These are phyloP conservation scores for Candida adriatica DNA, from an alignment of 805 yeast species.

Conservation along the genomic window DNA sequence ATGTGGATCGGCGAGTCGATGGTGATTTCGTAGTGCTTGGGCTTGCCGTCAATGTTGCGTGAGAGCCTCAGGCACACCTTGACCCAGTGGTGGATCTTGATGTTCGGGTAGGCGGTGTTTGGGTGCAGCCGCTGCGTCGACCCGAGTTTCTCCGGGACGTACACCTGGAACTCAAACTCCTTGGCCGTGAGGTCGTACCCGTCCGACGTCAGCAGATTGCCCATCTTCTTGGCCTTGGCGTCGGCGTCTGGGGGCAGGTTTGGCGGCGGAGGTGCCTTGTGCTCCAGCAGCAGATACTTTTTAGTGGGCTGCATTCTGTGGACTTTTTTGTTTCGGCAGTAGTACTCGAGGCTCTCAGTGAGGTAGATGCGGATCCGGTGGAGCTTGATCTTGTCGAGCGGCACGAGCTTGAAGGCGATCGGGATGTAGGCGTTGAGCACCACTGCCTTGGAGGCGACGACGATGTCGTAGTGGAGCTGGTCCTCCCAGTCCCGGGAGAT, in stretches of 20 bases:
- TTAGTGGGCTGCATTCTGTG: conserved; percentile 89
- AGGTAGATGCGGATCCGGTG: conserved; percentile 82
- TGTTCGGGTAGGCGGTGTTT: conserved; percentile 71
- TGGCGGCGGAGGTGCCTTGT: conserved; percentile 48
- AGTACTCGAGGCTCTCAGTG: conserved; percentile 89
- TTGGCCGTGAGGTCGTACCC: conserved; percentile 57
- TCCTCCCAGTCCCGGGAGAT: conserved; percentile 93
- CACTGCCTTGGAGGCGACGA: conserved; percentile 83
- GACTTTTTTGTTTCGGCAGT: conserved; percentile 75
- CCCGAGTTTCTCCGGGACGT: conserved; percentile 64
- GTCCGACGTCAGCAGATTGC: conserved; percentile 30
- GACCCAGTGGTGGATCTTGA: conserved; percentile 93
- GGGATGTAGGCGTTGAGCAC: conserved; percentile 82
- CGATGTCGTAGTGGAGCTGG: conserved; percentile 80
- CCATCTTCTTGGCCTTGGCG: conserved; percentile 34
- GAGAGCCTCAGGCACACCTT: conserved; percentile 81
- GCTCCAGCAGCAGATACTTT: conserved; percentile 76
- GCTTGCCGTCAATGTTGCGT: conserved; percentile 52
- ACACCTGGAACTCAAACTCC: conserved; percentile 83
- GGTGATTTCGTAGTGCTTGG: conserved; percentile 90
- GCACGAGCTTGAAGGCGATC: conserved; percentile 74
- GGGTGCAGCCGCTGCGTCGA: conserved; percentile 64
- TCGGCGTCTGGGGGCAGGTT: conserved; percentile 27
- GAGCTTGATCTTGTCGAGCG: conserved; percentile 76
- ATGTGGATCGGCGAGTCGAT: conserved; percentile 93